Conservation (phyloP, 805 yeast species). For the Tetrapisispora fleetii region DNA sequence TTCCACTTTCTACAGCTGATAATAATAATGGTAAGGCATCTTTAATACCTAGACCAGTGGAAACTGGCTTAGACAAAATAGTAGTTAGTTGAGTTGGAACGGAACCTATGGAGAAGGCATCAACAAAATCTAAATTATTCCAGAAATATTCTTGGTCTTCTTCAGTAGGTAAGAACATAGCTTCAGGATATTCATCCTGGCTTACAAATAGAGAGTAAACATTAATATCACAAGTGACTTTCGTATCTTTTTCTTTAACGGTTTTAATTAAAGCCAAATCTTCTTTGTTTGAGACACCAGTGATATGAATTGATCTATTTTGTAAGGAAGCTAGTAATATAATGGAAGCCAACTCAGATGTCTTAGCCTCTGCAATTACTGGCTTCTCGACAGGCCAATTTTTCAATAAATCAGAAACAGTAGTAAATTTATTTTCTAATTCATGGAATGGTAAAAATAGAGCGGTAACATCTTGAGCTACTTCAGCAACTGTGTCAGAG, state of each 20-base stretch:
- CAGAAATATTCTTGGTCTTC: slow-evolving; percentile 78
- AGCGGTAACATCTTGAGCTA: slow-evolving; percentile 61
- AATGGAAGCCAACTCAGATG: slow-evolving; percentile 88
- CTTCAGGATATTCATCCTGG: slow-evolving; percentile 61
- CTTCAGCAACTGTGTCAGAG: slow-evolving; percentile 48
- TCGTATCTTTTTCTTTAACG: slow-evolving; percentile 73
- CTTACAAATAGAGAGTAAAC: slow-evolving; percentile 70
- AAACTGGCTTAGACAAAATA: slow-evolving; percentile 48
- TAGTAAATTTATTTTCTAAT: slow-evolving; percentile 60
- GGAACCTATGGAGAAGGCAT: slow-evolving; percentile 79
- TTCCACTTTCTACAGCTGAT: slow-evolving; percentile 67
- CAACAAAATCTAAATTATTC: slow-evolving; percentile 62
- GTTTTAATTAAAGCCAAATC: slow-evolving; percentile 76
- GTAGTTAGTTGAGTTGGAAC: slow-evolving; percentile 65
- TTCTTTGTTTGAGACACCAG: slow-evolving; percentile 70
- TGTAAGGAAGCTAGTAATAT: slow-evolving; percentile 81
- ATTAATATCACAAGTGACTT: slow-evolving; percentile 84
- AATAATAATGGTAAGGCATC: slow-evolving; percentile 77
- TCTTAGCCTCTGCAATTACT: slow-evolving; percentile 83
- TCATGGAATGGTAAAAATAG: slow-evolving; percentile 74
- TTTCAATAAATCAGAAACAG: slow-evolving; percentile 68
- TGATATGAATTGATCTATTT: slow-evolving; percentile 75
- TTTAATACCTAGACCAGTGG: slow-evolving; percentile 67
- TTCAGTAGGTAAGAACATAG: slow-evolving; percentile 62
- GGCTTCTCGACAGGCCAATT: slow-evolving; percentile 81